Percentiles rank a stretch among this genome's conserved stretches.
Evolutionary conservation across 2,329 filamentous ascomycete species (phyloP).

Genomic region (Metarhizium brunneum): DNA sequence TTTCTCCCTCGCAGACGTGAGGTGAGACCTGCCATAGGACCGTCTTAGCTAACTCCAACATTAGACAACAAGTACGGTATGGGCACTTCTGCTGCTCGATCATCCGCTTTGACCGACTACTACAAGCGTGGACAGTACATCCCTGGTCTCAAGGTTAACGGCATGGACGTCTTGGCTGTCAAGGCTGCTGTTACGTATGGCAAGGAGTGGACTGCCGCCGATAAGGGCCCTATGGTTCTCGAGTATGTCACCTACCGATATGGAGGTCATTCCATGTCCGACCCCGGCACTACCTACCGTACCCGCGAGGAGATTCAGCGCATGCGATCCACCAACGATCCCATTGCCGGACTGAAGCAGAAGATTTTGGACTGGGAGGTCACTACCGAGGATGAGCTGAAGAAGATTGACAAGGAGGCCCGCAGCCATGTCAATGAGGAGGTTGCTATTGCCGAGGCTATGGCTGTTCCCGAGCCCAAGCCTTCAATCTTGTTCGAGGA

Average conservation of each 20-base stretch:
- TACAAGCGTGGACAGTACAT: conserved; percentile 99
- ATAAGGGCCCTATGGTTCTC: conserved; percentile 88
- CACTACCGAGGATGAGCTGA: conserved; percentile 87
- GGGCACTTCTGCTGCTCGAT: conserved; percentile 91
- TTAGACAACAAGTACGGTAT: conserved; percentile 99
- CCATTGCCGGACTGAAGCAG: conserved; percentile 95
- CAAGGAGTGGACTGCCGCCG: conserved; percentile 74
- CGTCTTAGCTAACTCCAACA: conserved; percentile 7
- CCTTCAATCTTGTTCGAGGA: conserved; percentile 87
- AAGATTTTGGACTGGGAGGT: conserved; percentile 96
- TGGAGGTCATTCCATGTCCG: conserved; percentile 99
- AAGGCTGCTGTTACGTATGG: conserved; percentile 93
- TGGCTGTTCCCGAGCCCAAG: conserved; percentile 70
- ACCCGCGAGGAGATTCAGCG: conserved; percentile 99
- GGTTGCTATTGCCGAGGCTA: conserved; percentile 82
- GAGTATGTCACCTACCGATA: conserved; percentile 99
- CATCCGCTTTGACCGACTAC: conserved; percentile 95
- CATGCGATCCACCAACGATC: conserved; percentile 98
- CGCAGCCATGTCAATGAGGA: conserved; percentile 78
- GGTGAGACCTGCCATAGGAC: no score
- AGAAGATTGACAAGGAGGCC: conserved; percentile 90
- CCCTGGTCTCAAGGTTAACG: conserved; percentile 97
- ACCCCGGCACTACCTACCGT: conserved; percentile 97
- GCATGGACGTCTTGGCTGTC: conserved; percentile 97
- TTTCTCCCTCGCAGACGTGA: neutral